Conservation (phyloP, 2,329 filamentous ascomycete species). For the Fusarium robinianum region DNA sequence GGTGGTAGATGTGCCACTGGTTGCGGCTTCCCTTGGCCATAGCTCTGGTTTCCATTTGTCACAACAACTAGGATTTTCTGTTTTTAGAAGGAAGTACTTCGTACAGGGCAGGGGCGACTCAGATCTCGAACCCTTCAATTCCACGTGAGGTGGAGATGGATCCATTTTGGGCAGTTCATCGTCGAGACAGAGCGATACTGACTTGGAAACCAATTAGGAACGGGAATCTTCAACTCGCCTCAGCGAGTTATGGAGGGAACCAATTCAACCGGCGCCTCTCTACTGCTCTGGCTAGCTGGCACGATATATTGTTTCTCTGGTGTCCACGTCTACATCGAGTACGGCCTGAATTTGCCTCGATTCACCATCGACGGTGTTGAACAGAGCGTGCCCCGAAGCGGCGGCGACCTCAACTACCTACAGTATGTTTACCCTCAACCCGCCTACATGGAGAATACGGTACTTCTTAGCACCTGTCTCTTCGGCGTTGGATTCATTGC, state of each 20-base stretch:
- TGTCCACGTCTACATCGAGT: slow-evolving; percentile 49
- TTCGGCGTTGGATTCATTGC: slow-evolving; percentile 52
- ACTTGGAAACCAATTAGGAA: slow-evolving; percentile 33
- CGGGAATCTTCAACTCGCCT: slow-evolving; percentile 45
- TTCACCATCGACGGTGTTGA: slow-evolving; percentile 46
- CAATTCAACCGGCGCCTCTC: slow-evolving; percentile 39
- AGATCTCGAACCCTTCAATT: neutral
- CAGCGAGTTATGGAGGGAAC: slow-evolving; percentile 42
- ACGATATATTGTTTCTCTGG: slow-evolving; percentile 45
- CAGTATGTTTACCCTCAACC: slow-evolving; percentile 51
- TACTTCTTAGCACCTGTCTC: slow-evolving; percentile 49
- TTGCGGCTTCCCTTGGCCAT: slow-evolving; percentile 11
- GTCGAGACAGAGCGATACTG: slow-evolving; percentile 12
- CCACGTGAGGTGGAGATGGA: neutral
- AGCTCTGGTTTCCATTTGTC: slow-evolving; percentile 23
- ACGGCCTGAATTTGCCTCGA: slow-evolving; percentile 52
- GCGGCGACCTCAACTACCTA: slow-evolving; percentile 55
- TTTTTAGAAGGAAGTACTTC: neutral
- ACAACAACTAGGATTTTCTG: slow-evolving; percentile 1
- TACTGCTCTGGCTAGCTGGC: slow-evolving; percentile 49
- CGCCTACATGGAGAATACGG: slow-evolving; percentile 40
- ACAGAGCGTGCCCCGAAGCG: slow-evolving; percentile 49
- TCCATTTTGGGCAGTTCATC: no score
- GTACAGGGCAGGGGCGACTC: no score
- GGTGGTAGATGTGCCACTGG: neutral